A percentile compares a stretch with the other conserved stretches of the same genome.
phyloP scores from a whole-genome alignment of 257 asterid genomes.

The Anisodus acutangulus region DNA sequence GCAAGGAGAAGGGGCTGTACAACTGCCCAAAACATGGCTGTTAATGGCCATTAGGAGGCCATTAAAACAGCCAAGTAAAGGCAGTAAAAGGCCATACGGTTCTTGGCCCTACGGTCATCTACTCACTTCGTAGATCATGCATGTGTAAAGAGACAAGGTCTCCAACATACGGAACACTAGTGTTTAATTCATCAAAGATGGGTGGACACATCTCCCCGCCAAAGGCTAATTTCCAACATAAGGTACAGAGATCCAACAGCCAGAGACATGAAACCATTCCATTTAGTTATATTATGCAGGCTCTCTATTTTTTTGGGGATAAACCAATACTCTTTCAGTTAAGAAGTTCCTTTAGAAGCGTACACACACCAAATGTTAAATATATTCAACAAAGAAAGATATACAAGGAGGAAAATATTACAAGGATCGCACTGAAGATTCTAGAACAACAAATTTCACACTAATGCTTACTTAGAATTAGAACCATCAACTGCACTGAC shows the following conservation, averaged over 20 bases:
- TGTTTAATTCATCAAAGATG: too few relatives aligned
- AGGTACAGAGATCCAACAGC: neutral
- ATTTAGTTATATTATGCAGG: neutral
- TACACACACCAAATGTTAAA: neutral
- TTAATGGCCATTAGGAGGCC: too few relatives aligned
- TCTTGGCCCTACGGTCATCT: too few relatives aligned
- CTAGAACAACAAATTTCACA: neutral
- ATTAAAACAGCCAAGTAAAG: too few relatives aligned
- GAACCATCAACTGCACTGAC: constrained; percentile 98
- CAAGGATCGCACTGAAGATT: neutral
- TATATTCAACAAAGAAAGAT: neutral
- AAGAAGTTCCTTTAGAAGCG: neutral
- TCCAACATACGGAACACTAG: too few relatives aligned
- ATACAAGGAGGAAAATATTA: neutral
- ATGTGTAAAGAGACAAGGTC: too few relatives aligned
- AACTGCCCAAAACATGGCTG: too few relatives aligned
- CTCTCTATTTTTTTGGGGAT: neutral
- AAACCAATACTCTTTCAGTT: neutral
- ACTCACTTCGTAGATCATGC: too few relatives aligned
- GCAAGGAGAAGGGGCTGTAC: too few relatives aligned
- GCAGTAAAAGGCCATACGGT: too few relatives aligned
- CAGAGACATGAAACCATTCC: neutral
- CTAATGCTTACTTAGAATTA: constrained; percentile 58
- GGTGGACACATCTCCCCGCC: too few relatives aligned
- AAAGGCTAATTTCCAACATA: too few relatives aligned